phyloP scores from a whole-genome alignment of 1,139 yeast genomes.

The Ogataea hybrid region DNA sequence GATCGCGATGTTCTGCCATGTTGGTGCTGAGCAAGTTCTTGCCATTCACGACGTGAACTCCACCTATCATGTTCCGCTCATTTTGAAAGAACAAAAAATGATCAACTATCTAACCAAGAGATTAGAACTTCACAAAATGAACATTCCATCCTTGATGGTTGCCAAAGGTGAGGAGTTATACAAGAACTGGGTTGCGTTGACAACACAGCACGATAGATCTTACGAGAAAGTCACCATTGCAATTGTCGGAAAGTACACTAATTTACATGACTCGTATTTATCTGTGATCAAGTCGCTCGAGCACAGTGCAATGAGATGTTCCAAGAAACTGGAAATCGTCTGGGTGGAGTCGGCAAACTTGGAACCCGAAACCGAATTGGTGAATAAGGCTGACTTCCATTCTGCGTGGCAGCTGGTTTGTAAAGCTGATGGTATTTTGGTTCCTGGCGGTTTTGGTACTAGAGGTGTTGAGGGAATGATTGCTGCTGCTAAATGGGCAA shows the following conservation, averaged over 20 bases:
- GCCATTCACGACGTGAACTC: slow-evolving; percentile 97
- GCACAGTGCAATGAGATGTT: slow-evolving; percentile 90
- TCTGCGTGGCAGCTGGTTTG: slow-evolving; percentile 95
- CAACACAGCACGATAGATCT: slow-evolving; percentile 75
- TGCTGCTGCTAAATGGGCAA: slow-evolving; percentile 95
- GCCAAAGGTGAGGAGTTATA: slow-evolving; percentile 68
- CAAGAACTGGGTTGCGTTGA: slow-evolving; percentile 75
- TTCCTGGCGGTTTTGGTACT: slow-evolving; percentile 97
- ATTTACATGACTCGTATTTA: slow-evolving; percentile 90
- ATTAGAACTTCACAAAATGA: slow-evolving; percentile 55
- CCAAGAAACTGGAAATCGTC: slow-evolving; percentile 76
- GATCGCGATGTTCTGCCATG: slow-evolving; percentile 99
- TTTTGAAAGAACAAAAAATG: slow-evolving; percentile 84
- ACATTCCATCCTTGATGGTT: slow-evolving; percentile 52
- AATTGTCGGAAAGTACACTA: slow-evolving; percentile 94
- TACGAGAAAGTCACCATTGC: slow-evolving; percentile 91
- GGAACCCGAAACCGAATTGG: slow-evolving; percentile 65
- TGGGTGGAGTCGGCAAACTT: slow-evolving; percentile 97
- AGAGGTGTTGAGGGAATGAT: slow-evolving; percentile 99
- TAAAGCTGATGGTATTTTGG: slow-evolving; percentile 94
- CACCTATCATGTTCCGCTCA: slow-evolving; percentile 94
- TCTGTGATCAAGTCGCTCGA: slow-evolving; percentile 95
- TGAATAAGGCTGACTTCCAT: slow-evolving; percentile 76
- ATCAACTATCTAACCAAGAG: slow-evolving; percentile 71
- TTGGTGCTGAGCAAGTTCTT: slow-evolving; percentile 94